phyloP scores from a whole-genome alignment of 2,329 filamentous ascomycete species.

The Fusarium sp. region DNA sequence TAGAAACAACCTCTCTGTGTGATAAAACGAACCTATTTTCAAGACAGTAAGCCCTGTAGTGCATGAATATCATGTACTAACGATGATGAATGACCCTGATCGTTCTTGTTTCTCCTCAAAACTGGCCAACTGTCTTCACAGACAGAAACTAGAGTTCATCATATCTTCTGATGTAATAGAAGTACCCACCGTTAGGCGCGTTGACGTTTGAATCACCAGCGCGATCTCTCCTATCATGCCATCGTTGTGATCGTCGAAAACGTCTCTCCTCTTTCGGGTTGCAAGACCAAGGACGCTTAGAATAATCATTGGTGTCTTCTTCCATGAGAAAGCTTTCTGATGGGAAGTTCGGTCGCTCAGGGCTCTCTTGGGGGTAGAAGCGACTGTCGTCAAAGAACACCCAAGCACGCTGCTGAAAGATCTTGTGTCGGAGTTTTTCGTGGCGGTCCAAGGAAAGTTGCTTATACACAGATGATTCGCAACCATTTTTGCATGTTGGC shows the following conservation, averaged over 20 bases:
- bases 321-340: neutral
- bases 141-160: neutral
- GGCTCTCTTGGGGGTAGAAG: neutral
- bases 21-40: too few relatives aligned
- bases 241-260: neutral
- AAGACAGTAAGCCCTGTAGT: too few relatives aligned
- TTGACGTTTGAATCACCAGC: neutral
- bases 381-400: neutral
- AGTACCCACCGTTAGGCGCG: neutral
- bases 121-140: neutral
- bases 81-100: neutral
- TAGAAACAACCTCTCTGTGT: too few relatives aligned
- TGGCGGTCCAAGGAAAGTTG: neutral
- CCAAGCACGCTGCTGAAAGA: conserved; percentile 6
- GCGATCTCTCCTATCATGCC: neutral
- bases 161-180: neutral
- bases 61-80: too few relatives aligned
- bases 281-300: neutral
- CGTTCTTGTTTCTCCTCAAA: neutral
- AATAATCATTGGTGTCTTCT: neutral
- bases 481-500: neutral
- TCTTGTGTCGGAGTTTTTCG: neutral
- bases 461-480: neutral
- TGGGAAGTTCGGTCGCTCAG: neutral
- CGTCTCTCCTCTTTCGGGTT: neutral